Conservation (phyloP, 2,329 filamentous ascomycete species). For the Nigrospora osmanthi region DNA sequence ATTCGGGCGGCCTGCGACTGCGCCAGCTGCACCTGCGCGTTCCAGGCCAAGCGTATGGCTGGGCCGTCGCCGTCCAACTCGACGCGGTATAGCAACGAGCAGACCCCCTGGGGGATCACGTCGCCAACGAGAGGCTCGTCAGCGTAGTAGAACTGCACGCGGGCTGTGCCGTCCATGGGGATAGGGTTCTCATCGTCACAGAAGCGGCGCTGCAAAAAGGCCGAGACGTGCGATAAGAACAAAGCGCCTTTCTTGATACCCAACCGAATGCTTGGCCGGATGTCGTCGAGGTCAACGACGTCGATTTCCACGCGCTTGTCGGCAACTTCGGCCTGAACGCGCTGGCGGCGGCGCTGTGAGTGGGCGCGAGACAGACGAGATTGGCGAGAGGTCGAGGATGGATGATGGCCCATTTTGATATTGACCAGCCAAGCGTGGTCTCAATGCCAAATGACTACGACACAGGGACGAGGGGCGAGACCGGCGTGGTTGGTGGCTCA, state of each 20-base stretch:
- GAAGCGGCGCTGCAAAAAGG: conserved; percentile 4
- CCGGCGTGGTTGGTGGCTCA: too few relatives aligned
- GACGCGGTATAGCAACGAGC: conserved; percentile 11
- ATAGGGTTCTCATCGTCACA: background rate
- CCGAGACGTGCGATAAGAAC: conserved; percentile 6
- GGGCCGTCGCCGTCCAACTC: conserved; percentile 8
- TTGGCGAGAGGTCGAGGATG: too few relatives aligned
- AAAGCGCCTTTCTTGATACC: conserved; percentile 6
- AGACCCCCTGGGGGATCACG: conserved; percentile 7
- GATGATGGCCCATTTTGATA: too few relatives aligned
- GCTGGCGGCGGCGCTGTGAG: too few relatives aligned
- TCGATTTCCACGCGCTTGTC: conserved; percentile 8
- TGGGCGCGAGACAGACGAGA: too few relatives aligned
- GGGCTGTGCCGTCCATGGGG: conserved; percentile 5
- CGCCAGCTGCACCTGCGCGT: background rate
- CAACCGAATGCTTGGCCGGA: conserved; percentile 8
- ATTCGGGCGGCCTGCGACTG: conserved; percentile 7
- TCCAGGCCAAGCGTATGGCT: conserved; percentile 10
- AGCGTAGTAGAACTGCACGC: conserved; percentile 9
- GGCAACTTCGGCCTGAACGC: background rate
- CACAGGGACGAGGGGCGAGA: too few relatives aligned
- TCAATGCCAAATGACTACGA: too few relatives aligned
- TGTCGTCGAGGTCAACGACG: conserved; percentile 13
- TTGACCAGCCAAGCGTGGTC: too few relatives aligned
- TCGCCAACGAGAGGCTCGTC: conserved; percentile 5